A percentile compares a stretch with the other conserved stretches of the same genome.
phyloP scores from a whole-genome alignment of 345 rosid species.

The Euphorbia lathyris region DNA sequence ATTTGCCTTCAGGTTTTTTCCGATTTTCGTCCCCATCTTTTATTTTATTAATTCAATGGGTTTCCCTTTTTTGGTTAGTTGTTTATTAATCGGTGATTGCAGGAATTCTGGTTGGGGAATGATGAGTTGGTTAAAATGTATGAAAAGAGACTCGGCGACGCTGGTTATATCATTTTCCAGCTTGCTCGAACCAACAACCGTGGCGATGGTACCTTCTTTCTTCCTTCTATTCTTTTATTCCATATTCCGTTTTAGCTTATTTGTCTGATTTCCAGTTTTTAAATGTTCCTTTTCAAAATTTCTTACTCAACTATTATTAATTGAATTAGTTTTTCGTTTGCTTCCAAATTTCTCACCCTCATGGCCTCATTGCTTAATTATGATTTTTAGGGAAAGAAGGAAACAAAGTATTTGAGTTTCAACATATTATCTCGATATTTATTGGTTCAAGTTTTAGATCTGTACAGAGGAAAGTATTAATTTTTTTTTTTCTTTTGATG shows the following conservation, averaged over 20 bases:
- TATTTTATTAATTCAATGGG: neutral
- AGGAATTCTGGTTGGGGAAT: constrained; percentile 96
- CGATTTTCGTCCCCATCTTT: neutral
- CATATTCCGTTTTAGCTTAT: too few species aligned
- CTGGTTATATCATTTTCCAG: constrained; percentile 76
- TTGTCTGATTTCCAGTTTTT: too few species aligned
- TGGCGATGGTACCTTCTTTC: constrained; percentile 62
- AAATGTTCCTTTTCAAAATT: too few species aligned
- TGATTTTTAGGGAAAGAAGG: neutral
- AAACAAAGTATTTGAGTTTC: neutral
- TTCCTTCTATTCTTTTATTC: neutral
- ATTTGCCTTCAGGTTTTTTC: constrained; percentile 79
- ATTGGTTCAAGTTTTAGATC: neutral
- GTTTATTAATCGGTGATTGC: too few species aligned
- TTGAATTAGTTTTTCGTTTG: neutral
- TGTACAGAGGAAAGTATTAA: neutral
- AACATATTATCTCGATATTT: neutral
- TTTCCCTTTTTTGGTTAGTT: too few species aligned
- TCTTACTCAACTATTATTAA: too few species aligned
- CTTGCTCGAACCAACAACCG: constrained; percentile 92
- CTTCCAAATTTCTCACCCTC: neutral
- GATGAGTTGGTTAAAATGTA: constrained; percentile 80
- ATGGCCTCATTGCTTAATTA: neutral
- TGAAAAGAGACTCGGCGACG: constrained; percentile 78
- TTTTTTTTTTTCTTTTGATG: neutral